Base-by-base conservation (phyloP, 768 basidiomycete species). In the Gloeopeniophorella convolvens region DNA sequence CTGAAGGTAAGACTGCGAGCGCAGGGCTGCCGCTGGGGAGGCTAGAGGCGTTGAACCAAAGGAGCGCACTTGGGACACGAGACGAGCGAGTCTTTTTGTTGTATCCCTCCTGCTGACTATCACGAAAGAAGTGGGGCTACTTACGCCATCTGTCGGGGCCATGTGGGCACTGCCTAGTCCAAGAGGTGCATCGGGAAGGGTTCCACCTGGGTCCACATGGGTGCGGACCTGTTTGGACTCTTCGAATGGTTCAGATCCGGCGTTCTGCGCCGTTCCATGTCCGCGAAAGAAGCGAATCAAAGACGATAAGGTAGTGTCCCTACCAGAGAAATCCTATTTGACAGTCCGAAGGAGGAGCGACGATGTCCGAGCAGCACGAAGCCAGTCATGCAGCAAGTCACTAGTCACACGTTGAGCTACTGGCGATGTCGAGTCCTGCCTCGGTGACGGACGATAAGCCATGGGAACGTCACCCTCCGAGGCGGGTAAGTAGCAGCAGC, bases 101-200 rank as follows among this genome's bases (percentile, higher is more conserved):
- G 3, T 15, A 8, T 27, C n/a, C 1, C 10, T 20, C 5, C 15
- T 32, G 27, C 20, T 27, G 18, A 30, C 9, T 4, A 50, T 41
- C 7, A 41, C 28, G 28, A 24, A 23, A 42, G 40, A 53, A 41
- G 27, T 18, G 5, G 8, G 8, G 9, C n/a, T 12, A 2, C 28
- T 36, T 30, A 36, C 40, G 39, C 42, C 23, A 48, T 41, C 16
- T n/a, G n/a, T n/a, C n/a, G n/a, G n/a, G n/a, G n/a, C n/a, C n/a
- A n/a, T n/a, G n/a, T n/a, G n/a, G n/a, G n/a, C n/a, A n/a, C n/a
- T n/a, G n/a, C n/a, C n/a, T n/a, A n/a, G n/a, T n/a, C n/a, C n/a
- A n/a, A n/a, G n/a, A n/a, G n/a, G n/a, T n/a, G n/a, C n/a, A n/a
- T n/a, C n/a, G n/a, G n/a, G n/a, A n/a, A n/a, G n/a, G n/a, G n/a